Evolutionary conservation across 768 basidiomycete genomes (phyloP).

Genomic region (Pulveroboletus frians): DNA sequence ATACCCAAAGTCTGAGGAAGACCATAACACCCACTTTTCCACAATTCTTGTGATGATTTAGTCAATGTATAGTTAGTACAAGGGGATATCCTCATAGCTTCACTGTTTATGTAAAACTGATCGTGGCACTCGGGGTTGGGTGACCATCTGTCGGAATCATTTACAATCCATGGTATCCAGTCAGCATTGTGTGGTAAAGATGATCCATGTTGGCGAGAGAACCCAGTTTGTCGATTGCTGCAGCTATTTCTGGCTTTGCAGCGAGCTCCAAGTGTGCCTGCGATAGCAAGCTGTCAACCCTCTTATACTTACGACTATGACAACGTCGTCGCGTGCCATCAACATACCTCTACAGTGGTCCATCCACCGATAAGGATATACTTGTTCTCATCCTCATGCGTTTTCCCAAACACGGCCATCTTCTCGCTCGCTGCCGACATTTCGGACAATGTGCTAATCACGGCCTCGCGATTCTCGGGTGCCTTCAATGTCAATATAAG

Average conservation of each 20-base stretch:
- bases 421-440: slow-evolving; percentile 7
- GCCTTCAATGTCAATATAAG: slow-evolving; percentile 16
- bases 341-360: slow-evolving; percentile 22
- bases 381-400: slow-evolving; percentile 19
- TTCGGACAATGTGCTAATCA: slow-evolving; percentile 8
- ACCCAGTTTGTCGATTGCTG: slow-evolving; percentile 4
- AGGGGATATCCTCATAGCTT: no score
- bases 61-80: no score
- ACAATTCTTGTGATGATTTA: no score
- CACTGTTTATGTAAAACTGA: not conserved
- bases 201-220: slow-evolving; percentile 15
- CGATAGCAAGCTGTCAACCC: not conserved
- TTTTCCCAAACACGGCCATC: slow-evolving; percentile 18
- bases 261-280: slow-evolving; percentile 16
- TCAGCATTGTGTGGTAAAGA: slow-evolving; percentile 10
- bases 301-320: not conserved
- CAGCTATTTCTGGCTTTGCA: slow-evolving; percentile 6
- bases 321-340: not conserved
- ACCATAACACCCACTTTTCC: no score
- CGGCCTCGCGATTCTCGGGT: slow-evolving; percentile 18
- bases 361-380: slow-evolving; percentile 20
- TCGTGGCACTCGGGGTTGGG: not conserved
- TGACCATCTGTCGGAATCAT: not conserved
- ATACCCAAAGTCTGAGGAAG: no score
- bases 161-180: not conserved